These are phyloP conservation scores for Sphenostylis stenocarpa DNA, from an alignment of 306 rosid species.

Conservation along the genomic window DNA sequence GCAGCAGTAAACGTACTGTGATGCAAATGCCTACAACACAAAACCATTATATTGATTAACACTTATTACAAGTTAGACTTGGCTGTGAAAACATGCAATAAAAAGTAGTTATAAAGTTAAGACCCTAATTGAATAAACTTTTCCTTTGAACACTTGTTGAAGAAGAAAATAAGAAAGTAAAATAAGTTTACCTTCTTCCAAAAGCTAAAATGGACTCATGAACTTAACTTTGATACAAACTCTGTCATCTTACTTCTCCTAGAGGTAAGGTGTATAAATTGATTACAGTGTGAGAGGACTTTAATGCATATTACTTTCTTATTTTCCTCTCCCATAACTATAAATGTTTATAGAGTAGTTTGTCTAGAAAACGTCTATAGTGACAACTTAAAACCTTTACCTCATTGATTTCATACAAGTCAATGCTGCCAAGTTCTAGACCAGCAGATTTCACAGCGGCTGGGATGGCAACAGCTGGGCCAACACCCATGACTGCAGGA, in stretches of 20 bases:
- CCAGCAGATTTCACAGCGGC: slow-evolving; percentile 92
- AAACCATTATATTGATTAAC: slow-evolving; percentile 10
- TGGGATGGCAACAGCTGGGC: slow-evolving; percentile 92
- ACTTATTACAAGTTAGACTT: background rate
- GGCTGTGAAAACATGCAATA: background rate
- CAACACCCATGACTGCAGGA: slow-evolving; percentile 92
- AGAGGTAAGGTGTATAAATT: background rate
- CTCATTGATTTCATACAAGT: slow-evolving; percentile 85
- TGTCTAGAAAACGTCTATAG: background rate
- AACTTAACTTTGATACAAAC: background rate
- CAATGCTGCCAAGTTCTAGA: slow-evolving; percentile 70
- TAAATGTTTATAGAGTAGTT: background rate
- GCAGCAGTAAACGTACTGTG: slow-evolving; percentile 76
- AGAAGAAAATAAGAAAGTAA: background rate
- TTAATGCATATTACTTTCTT: background rate
- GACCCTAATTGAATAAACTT: background rate
- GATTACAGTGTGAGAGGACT: background rate
- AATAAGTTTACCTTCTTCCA: background rate
- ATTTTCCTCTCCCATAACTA: background rate
- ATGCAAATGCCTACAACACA: slow-evolving; percentile 87
- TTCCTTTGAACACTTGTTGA: background rate
- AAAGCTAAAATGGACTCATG: background rate
- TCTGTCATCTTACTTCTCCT: background rate
- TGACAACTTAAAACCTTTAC: slow-evolving; percentile 34
- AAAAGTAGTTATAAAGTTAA: background rate